A percentile compares a stretch with the other conserved stretches of the same genome.
Conservation (phyloP, 73 alveolate species). For the Loxodes magnus region DNA sequence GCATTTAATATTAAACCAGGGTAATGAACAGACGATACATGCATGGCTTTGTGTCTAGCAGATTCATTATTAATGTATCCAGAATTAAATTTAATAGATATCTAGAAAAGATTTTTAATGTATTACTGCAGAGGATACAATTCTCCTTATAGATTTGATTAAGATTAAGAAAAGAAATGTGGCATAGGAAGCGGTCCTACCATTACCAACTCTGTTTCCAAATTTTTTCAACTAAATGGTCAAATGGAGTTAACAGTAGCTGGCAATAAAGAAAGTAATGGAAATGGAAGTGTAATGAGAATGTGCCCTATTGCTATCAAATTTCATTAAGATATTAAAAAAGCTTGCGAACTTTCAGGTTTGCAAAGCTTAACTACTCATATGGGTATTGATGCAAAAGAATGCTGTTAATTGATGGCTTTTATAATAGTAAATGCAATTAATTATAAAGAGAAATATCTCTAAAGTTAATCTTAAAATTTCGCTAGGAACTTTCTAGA, state of each 20-base stretch:
- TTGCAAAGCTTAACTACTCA: background rate
- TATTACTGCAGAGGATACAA: background rate
- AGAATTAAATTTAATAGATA: background rate
- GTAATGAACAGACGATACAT: constrained; percentile 4
- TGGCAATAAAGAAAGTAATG: background rate
- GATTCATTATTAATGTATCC: background rate
- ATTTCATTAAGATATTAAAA: constrained; percentile 1
- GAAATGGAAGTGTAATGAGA: constrained; percentile 10
- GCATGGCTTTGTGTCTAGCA: constrained; percentile 5
- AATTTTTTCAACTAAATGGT: constrained; percentile 1
- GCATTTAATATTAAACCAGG: constrained; percentile 1
- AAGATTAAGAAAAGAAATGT: constrained; percentile 1
- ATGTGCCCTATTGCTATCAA: background rate
- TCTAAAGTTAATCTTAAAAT: background rate
- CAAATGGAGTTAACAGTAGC: background rate
- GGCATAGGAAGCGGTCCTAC: constrained; percentile 8
- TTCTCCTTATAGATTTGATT: background rate
- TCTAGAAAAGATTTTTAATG: background rate
- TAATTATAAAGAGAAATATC: background rate
- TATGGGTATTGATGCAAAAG: constrained; percentile 8
- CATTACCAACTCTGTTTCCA: background rate
- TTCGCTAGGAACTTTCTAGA: background rate
- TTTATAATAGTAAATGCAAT: background rate
- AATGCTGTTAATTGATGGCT: background rate
- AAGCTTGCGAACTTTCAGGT: constrained; percentile 4